Evolutionary conservation across 768 basidiomycete species (phyloP).

Genomic region (Daedaleopsis nitida): DNA sequence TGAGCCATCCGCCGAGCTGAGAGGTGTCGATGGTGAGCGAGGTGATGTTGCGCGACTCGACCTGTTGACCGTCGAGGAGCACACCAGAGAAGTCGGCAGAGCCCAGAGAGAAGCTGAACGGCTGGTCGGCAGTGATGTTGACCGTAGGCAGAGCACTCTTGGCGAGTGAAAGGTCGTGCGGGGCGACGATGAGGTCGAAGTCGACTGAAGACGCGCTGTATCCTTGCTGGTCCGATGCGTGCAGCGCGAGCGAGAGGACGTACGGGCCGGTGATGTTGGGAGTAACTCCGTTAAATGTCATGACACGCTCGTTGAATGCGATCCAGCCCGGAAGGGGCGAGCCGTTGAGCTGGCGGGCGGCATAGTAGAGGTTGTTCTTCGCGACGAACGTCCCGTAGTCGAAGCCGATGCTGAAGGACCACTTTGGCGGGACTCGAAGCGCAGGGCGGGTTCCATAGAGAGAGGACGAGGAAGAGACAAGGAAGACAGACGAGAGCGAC

Average conservation of each 20-base stretch:
- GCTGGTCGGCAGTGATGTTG: conserved; percentile 64
- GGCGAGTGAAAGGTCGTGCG: conserved; percentile 63
- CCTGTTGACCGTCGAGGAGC: conserved; percentile 57
- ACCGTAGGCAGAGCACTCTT: conserved; percentile 56
- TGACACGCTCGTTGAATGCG: conserved; percentile 59
- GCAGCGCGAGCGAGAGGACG: conserved; percentile 54
- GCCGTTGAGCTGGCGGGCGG: conserved; percentile 65
- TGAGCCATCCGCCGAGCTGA: conserved; percentile 55
- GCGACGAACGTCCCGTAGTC: conserved; percentile 57
- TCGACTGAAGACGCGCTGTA: conserved; percentile 60
- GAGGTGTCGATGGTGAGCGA: conserved; percentile 61
- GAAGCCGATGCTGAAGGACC: conserved; percentile 93
- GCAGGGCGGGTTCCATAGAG: conserved; percentile 48
- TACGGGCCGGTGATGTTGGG: conserved; percentile 51
- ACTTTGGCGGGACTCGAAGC: conserved; percentile 73
- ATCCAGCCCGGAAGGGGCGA: conserved; percentile 77
- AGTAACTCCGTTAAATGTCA: conserved; percentile 80
- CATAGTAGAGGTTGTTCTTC: conserved; percentile 50
- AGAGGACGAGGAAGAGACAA: conserved; percentile 61
- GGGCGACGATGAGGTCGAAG: conserved; percentile 69
- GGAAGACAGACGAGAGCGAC: conserved; percentile 76
- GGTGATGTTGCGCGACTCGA: conserved; percentile 61
- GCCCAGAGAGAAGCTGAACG: conserved; percentile 53
- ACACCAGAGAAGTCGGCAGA: conserved; percentile 66
- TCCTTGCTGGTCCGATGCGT: conserved; percentile 73